These are phyloP conservation scores for Tricholoma sp. DNA, from an alignment of 768 basidiomycete species.

Conservation along the genomic window DNA sequence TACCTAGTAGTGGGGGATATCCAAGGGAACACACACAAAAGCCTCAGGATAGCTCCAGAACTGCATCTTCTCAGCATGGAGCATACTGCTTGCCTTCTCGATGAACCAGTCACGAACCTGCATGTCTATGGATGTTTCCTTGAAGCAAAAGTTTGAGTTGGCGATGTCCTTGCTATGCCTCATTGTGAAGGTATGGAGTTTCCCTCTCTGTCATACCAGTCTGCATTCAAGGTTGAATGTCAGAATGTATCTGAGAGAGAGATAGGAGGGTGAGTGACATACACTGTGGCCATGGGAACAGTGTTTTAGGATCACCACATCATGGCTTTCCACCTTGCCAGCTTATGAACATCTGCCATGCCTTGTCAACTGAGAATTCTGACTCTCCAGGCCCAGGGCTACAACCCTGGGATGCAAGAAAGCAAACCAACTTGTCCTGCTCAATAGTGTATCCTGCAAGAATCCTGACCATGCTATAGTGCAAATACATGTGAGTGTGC, in stretches of 20 bases:
- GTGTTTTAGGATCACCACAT: background rate
- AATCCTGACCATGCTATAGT: constrained; percentile 7
- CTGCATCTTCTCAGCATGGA: constrained; percentile 1
- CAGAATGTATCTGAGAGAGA: background rate
- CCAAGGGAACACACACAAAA: constrained; percentile 1
- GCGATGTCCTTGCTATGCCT: constrained; percentile 1
- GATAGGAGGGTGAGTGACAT: background rate
- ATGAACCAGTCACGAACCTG: constrained; percentile 1
- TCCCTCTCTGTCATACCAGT: constrained; percentile 3
- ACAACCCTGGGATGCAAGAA: constrained; percentile 3
- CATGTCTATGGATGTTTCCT: background rate
- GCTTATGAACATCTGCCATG: constrained; percentile 5
- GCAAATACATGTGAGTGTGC: background rate
- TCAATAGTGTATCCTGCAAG: constrained; percentile 5
- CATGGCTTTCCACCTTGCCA: constrained; percentile 1
- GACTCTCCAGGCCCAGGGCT: constrained; percentile 4
- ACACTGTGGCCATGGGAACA: constrained; percentile 3
- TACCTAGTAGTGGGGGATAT: background rate
- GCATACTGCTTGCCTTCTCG: background rate
- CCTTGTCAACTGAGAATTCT: background rate
- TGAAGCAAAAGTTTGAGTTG: background rate
- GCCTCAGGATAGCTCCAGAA: constrained; percentile 4
- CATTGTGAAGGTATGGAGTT: constrained; percentile 4
- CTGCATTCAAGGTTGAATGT: constrained; percentile 2
- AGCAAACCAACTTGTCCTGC: constrained; percentile 4